phyloP scores from a whole-genome alignment of 139 green algal genomes.

The Pedinophyceae sp. region DNA sequence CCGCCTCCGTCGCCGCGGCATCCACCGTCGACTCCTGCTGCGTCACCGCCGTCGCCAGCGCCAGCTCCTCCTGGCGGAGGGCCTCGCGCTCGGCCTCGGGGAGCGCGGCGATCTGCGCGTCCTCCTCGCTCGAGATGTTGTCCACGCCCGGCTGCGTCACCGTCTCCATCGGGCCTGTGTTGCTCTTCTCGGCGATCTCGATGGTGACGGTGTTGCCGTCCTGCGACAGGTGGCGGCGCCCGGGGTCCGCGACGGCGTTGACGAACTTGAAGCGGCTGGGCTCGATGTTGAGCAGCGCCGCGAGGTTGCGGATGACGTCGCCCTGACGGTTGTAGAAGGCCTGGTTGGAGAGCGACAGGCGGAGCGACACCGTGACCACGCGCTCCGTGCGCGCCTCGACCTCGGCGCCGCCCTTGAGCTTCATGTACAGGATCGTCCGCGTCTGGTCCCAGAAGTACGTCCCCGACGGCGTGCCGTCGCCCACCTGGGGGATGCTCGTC shows the following conservation, averaged over 20 bases:
- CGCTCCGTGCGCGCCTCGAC: constrained; percentile 10
- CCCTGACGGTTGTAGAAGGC: constrained; percentile 7
- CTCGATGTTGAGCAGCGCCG: not conserved
- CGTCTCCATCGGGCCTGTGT: no score
- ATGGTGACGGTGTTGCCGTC: not conserved
- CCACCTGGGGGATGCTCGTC: not conserved
- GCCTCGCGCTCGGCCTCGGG: no score
- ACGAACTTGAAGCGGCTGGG: not conserved
- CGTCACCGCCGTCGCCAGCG: no score
- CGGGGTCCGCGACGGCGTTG: not conserved
- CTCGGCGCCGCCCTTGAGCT: constrained; percentile 1
- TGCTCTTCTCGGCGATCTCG: not conserved
- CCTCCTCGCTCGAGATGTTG: no score
- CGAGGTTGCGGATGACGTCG: not conserved
- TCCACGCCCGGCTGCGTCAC: no score
- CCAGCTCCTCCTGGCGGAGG: no score
- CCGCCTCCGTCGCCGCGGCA: no score
- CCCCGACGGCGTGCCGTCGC: constrained; percentile 4
- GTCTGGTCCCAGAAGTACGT: constrained; percentile 10
- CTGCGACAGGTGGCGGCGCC: not conserved
- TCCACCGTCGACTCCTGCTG: no score
- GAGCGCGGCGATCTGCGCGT: no score
- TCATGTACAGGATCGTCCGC: not conserved
- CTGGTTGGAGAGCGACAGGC: constrained; percentile 3
- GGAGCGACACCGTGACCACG: constrained; percentile 1